Percentiles rank a stretch among this genome's conserved stretches.
phyloP scores from a whole-genome alignment of 2,329 filamentous ascomycete species.

The Basipetospora chlamydospora region DNA sequence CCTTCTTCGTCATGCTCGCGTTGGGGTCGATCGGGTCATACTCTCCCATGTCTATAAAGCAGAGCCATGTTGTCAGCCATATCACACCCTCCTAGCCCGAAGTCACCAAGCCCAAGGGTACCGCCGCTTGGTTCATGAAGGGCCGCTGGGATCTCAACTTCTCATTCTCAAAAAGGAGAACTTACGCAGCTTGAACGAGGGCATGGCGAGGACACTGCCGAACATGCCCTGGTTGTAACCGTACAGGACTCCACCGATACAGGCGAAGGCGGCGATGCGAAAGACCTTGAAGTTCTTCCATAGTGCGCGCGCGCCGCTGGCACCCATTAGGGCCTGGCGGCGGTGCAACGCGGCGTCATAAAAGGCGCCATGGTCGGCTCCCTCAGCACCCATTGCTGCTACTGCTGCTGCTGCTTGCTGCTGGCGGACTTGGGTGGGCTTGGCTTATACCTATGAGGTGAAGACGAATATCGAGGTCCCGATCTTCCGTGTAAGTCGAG shows the following conservation, averaged over 20 bases:
- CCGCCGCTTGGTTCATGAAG: no score
- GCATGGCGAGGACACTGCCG: constrained; percentile 50
- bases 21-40: constrained; percentile 30
- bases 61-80: no score
- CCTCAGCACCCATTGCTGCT: constrained; percentile 3
- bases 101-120: no score
- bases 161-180: constrained; percentile 7
- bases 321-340: constrained; percentile 38
- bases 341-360: constrained; percentile 25
- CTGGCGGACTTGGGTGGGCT: no score
- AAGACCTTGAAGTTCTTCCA: constrained; percentile 47
- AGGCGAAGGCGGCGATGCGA: constrained; percentile 45
- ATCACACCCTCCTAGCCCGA: no score
- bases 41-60: constrained; percentile 40
- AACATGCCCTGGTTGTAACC: constrained; percentile 70
- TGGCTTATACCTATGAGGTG: no score
- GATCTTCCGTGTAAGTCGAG: no score
- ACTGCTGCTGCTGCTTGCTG: no score
- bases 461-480: background rate
- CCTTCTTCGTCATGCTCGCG: constrained; percentile 38
- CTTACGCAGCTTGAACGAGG: constrained; percentile 34
- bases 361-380: constrained; percentile 1
- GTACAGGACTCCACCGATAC: constrained; percentile 47
- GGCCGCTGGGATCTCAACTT: no score
- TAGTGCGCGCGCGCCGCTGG: constrained; percentile 34